phyloP scores from a whole-genome alignment of 2,329 filamentous ascomycete genomes.

The Tolypocladium cylindrosporum region DNA sequence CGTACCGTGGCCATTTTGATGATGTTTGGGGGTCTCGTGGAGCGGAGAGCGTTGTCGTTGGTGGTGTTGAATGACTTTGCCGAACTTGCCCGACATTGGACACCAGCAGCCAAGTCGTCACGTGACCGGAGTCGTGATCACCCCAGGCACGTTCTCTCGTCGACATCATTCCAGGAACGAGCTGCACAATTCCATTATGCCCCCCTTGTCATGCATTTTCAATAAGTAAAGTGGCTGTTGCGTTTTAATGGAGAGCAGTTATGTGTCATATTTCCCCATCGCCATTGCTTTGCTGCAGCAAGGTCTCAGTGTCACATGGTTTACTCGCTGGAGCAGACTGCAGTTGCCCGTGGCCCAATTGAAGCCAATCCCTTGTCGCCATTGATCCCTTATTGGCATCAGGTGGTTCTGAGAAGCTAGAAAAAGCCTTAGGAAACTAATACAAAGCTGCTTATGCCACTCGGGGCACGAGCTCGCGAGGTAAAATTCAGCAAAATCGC shows the following conservation, averaged over 20 bases:
- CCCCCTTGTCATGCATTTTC: neutral
- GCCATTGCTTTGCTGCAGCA: neutral
- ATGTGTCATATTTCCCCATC: neutral
- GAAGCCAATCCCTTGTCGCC: neutral
- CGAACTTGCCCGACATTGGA: constrained; percentile 26
- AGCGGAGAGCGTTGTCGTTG: constrained; percentile 40
- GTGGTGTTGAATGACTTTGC: constrained; percentile 36
- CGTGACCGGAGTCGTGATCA: constrained; percentile 1
- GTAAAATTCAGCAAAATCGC: constrained; percentile 8
- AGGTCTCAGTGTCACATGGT: neutral
- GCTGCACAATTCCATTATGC: neutral
- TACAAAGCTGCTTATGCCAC: constrained; percentile 18
- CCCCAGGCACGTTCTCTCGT: neutral
- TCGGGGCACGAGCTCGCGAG: constrained; percentile 14
- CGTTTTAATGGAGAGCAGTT: neutral
- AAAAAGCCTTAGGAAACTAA: constrained; percentile 13
- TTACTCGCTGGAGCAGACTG: neutral
- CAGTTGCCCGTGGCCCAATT: neutral
- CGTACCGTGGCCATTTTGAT: constrained; percentile 62
- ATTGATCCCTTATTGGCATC: neutral
- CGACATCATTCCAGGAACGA: neutral
- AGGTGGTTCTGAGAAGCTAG: neutral
- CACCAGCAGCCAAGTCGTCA: constrained; percentile 5
- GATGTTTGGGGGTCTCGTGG: constrained; percentile 34
- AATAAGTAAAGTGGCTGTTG: neutral